These are phyloP conservation scores for Spathaspora arborariae DNA, from an alignment of 805 yeast genomes.

Conservation along the genomic window DNA sequence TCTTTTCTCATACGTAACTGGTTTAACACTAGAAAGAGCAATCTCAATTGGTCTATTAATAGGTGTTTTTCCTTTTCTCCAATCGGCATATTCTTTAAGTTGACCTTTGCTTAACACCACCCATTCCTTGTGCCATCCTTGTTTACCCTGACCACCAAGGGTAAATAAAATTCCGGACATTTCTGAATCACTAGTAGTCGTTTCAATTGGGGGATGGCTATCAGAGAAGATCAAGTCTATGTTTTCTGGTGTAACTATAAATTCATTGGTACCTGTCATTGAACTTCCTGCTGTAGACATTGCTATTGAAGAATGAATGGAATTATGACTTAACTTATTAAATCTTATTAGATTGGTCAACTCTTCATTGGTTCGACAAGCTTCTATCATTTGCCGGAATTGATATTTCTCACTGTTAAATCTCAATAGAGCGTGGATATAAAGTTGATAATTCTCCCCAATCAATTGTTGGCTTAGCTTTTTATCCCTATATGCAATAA, in stretches of 20 bases:
- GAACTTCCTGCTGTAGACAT: background rate
- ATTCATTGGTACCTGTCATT: slow-evolving; percentile 11
- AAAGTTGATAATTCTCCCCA: slow-evolving; percentile 23
- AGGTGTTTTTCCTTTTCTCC: slow-evolving; percentile 65
- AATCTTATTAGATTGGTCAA: slow-evolving; percentile 28
- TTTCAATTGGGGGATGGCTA: slow-evolving; percentile 5
- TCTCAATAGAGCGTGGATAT: slow-evolving; percentile 30
- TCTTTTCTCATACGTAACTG: slow-evolving; percentile 43
- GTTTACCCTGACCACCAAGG: slow-evolving; percentile 56
- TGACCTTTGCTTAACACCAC: slow-evolving; percentile 68
- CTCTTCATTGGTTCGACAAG: slow-evolving; percentile 37
- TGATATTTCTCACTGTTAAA: slow-evolving; percentile 40
- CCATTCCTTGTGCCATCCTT: slow-evolving; percentile 90
- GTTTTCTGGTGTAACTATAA: slow-evolving; percentile 20
- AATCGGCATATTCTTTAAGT: slow-evolving; percentile 69
- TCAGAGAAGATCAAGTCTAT: slow-evolving; percentile 27
- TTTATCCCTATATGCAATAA: slow-evolving; percentile 8
- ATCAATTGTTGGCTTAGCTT: slow-evolving; percentile 10
- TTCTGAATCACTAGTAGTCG: slow-evolving; percentile 21
- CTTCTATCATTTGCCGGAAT: slow-evolving; percentile 39
- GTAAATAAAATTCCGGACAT: slow-evolving; percentile 52
- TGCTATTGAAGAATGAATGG: background rate
- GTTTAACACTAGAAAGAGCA: slow-evolving; percentile 61
- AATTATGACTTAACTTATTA: slow-evolving; percentile 19
- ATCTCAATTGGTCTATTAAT: slow-evolving; percentile 68